Conservation (phyloP, 2,329 filamentous ascomycete genomes). For the Coniochaeta hoffmannii region DNA sequence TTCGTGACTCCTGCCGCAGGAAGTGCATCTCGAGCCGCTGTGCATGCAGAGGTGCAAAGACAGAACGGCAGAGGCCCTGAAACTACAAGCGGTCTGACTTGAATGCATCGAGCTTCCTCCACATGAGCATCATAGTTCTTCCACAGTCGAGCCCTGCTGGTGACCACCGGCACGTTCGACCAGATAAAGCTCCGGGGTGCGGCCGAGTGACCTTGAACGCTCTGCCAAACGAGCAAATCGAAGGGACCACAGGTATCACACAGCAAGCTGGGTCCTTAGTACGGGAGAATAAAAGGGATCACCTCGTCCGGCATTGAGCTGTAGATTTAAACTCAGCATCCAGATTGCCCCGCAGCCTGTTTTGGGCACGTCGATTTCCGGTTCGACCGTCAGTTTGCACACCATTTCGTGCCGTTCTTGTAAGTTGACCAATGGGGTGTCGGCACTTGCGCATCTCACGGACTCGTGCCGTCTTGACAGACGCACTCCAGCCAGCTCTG, state of each 20-base stretch:
- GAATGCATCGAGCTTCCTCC: neutral
- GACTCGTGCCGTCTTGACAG: conserved; percentile 8
- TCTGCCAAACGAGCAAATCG: neutral
- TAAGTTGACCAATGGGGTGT: conserved; percentile 6
- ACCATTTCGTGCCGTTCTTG: conserved; percentile 4
- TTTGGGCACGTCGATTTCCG: neutral
- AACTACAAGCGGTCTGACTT: neutral
- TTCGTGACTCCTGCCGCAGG: neutral
- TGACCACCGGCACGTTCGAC: too few relatives aligned
- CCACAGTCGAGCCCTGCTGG: too few relatives aligned
- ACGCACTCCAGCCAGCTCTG: conserved; percentile 1
- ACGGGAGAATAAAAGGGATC: neutral
- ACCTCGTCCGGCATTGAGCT: conserved; percentile 9
- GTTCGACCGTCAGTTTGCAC: conserved; percentile 8
- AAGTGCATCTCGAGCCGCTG: neutral
- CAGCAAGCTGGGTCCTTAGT: neutral
- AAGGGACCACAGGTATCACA: neutral
- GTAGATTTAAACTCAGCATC: conserved; percentile 8
- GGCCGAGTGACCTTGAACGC: neutral
- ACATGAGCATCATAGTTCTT: too few relatives aligned
- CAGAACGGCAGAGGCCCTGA: neutral
- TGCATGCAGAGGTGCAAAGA: neutral
- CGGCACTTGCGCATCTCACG: neutral
- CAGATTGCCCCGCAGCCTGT: conserved; percentile 6
- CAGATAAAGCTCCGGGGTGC: neutral